Percentiles rank a stretch among this genome's conserved stretches.
phyloP scores from a whole-genome alignment of 2,329 filamentous ascomycete genomes.

The Chaetothyriales sp. region DNA sequence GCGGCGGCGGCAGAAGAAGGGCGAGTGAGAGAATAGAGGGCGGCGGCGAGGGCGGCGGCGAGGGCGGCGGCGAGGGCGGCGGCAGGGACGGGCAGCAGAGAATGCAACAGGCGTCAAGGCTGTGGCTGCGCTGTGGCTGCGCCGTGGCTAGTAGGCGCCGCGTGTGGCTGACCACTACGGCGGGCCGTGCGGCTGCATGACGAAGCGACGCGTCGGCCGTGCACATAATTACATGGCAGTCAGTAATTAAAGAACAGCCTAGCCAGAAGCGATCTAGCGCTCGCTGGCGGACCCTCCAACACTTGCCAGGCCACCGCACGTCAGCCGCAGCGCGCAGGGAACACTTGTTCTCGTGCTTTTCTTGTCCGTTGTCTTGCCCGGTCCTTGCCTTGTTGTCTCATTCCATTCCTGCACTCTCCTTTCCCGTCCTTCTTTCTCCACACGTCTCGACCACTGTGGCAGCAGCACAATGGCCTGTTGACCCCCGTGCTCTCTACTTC shows the following conservation, averaged over 20 bases:
- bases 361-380: constrained; percentile 5
- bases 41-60: too few species aligned
- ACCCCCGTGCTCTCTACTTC: background rate
- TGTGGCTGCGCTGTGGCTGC: too few species aligned
- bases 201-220: background rate
- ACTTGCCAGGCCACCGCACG: constrained; percentile 15
- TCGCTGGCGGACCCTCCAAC: background rate
- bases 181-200: background rate
- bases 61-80: too few species aligned
- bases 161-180: too few species aligned
- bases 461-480: background rate
- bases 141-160: too few species aligned
- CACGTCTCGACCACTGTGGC: background rate
- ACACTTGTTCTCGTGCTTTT: constrained; percentile 5
- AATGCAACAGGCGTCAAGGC: too few species aligned
- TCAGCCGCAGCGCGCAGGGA: background rate
- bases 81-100: too few species aligned
- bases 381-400: background rate
- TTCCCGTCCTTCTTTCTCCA: background rate
- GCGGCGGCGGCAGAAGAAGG: too few species aligned
- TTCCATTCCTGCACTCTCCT: background rate
- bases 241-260: background rate
- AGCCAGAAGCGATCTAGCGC: background rate
- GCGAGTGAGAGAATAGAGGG: too few species aligned
- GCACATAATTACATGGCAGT: background rate